Percentiles rank a stretch among this genome's conserved stretches.
Evolutionary conservation across 2,329 filamentous ascomycete genomes (phyloP).

Genomic region (Talaromyces funiculosus): DNA sequence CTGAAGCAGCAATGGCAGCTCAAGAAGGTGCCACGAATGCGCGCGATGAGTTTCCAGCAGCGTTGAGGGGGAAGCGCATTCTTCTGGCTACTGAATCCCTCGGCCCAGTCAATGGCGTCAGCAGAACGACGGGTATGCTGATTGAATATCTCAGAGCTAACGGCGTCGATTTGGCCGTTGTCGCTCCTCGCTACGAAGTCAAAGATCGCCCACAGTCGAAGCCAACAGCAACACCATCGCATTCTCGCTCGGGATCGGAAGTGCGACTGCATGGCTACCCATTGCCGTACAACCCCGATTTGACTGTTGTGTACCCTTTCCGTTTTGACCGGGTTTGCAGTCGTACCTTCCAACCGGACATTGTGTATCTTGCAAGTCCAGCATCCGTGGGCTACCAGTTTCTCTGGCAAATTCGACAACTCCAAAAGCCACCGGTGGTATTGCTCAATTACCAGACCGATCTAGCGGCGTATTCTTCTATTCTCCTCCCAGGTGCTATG

Average conservation of each 20-base stretch:
- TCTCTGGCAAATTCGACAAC: constrained; percentile 61
- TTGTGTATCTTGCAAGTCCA: constrained; percentile 65
- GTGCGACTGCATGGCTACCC: constrained; percentile 54
- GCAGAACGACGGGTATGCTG: constrained; percentile 63
- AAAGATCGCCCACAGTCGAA: constrained; percentile 44
- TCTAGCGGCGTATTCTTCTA: constrained; percentile 62
- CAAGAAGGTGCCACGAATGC: not conserved
- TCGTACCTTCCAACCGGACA: constrained; percentile 59
- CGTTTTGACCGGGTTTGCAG: constrained; percentile 57
- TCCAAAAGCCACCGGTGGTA: constrained; percentile 51
- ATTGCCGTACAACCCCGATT: constrained; percentile 65
- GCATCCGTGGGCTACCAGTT: constrained; percentile 67
- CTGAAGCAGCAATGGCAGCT: constrained; percentile 1
- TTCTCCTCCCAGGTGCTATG: constrained; percentile 61
- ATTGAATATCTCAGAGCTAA: constrained; percentile 61
- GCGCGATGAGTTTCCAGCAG: constrained; percentile 33
- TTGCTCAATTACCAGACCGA: constrained; percentile 70
- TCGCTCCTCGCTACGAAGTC: constrained; percentile 52
- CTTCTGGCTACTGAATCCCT: constrained; percentile 66
- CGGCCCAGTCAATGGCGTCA: constrained; percentile 68
- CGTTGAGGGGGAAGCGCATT: constrained; percentile 56
- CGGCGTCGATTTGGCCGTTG: constrained; percentile 60
- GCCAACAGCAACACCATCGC: constrained; percentile 35
- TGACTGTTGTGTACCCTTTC: constrained; percentile 65
- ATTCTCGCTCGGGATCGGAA: constrained; percentile 38